Evolutionary conservation across 2,329 filamentous ascomycete species (phyloP).

Genomic region (Hypoxylon rubiginosum): DNA sequence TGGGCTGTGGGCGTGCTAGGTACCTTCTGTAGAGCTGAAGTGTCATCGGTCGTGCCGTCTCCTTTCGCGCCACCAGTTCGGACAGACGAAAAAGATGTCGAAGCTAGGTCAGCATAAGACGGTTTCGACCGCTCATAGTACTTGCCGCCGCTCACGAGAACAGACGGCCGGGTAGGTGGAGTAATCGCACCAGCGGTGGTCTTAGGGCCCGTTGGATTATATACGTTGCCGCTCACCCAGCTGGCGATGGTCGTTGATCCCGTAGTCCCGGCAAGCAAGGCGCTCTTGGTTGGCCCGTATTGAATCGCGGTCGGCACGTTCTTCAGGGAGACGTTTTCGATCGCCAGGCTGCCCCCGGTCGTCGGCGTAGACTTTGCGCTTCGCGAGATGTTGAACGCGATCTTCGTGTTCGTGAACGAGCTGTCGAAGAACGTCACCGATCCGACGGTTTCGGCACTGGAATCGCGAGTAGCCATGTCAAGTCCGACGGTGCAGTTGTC

Average conservation of each 20-base stretch:
- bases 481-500: constrained; percentile 75
- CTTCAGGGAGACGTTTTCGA: constrained; percentile 63
- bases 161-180: constrained; percentile 62
- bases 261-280: constrained; percentile 68
- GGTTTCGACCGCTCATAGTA: constrained; percentile 84
- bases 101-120: constrained; percentile 74
- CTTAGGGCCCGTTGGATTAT: constrained; percentile 61
- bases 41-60: constrained; percentile 82
- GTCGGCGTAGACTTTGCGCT: constrained; percentile 51
- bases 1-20: no score
- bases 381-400: constrained; percentile 75
- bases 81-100: constrained; percentile 75
- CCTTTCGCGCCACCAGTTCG: constrained; percentile 77
- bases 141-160: constrained; percentile 65
- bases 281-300: constrained; percentile 58
- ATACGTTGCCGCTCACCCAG: constrained; percentile 77
- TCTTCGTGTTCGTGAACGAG: constrained; percentile 74
- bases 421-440: constrained; percentile 83
- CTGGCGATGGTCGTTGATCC: constrained; percentile 62
- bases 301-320: constrained; percentile 60
- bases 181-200: constrained; percentile 63
- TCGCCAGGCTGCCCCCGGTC: constrained; percentile 59
- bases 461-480: constrained; percentile 70
- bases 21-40: constrained; percentile 75
- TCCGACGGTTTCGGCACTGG: constrained; percentile 64